Evolutionary conservation across 768 basidiomycete species (phyloP), one percentile per base, ranked within the genome.

Genomic region (Collybia nuda): DNA sequence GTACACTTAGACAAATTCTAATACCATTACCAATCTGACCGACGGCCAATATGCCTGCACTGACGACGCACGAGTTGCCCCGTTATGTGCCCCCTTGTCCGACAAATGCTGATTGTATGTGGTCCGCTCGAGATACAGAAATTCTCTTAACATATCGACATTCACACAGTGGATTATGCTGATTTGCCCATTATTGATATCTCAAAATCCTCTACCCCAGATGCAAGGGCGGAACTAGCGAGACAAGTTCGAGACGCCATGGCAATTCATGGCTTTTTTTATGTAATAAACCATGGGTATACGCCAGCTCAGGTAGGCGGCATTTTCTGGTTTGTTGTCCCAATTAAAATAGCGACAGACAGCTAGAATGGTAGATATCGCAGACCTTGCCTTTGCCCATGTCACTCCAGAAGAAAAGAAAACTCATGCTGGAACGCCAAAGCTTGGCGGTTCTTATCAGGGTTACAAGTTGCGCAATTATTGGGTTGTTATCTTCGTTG

Each of bases 181-280:
- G 76, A 81, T 36, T 71, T 85, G 12, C 68, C 78, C 1, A 67
- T 78, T 45, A 73, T 84, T 45, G 81, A 84, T 54, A 56, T 85
- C 14, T 67, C 79, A 8, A 65, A 68, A 43, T 69, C 67, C 1
- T 44, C 52, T 1, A 77, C 69, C 9, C 54, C 60, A 0, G 71
- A 77, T 50, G 74, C 67, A 4, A 71, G 74, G 8, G 53, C 57
- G 0, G 56, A 57, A 22, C 61, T 84, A 1, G 72, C 73, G 0
- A 45, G 57, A 5, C 68, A 78, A 54, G 68, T 78, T 4, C 66
- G 64, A 18, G 69, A 78, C 42, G 81, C 81, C 2, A 72, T 83
- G 67, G 54, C 60, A 1, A 63, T 59, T 3, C 64, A 72, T 22
- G 76, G 78, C 1, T 79, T 80, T 49, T 75, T 79, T 61, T 79